Percentiles rank a stretch among this genome's conserved stretches.
phyloP scores from a whole-genome alignment of 2,329 filamentous ascomycete species.

The Trichoderma sp. region DNA sequence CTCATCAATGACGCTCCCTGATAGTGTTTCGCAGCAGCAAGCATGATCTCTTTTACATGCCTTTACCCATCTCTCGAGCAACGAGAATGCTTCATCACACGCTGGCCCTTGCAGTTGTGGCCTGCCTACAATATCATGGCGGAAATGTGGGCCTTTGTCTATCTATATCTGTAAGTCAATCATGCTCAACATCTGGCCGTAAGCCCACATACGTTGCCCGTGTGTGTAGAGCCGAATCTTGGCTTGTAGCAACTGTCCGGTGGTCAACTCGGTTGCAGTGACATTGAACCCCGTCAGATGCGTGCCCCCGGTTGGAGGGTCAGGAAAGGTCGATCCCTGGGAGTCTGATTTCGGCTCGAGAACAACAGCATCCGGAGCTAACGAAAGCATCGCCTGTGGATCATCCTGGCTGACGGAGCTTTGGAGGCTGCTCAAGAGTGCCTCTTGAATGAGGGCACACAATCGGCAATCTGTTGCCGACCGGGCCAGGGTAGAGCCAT shows the following conservation, averaged over 20 bases:
- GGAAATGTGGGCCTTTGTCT: neutral
- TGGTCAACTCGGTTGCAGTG: neutral
- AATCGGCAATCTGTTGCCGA: constrained; percentile 16
- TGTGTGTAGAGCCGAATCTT: constrained; percentile 19
- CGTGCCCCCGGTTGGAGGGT: constrained; percentile 11
- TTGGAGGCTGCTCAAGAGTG: neutral
- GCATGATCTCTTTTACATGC: constrained; percentile 16
- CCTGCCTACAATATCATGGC: constrained; percentile 20
- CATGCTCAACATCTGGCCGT: neutral
- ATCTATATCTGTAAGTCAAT: neutral
- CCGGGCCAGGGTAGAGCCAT: constrained; percentile 5
- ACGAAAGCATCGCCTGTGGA: neutral
- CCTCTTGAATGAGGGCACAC: constrained; percentile 11
- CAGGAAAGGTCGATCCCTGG: constrained; percentile 17
- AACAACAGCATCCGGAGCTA: constrained; percentile 3
- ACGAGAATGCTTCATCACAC: constrained; percentile 6
- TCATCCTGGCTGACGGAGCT: neutral
- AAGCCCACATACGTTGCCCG: constrained; percentile 3
- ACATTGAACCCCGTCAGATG: constrained; percentile 20
- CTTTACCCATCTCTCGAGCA: constrained; percentile 13
- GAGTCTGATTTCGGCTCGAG: constrained; percentile 18
- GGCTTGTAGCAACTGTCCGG: neutral
- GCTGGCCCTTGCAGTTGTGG: constrained; percentile 3
- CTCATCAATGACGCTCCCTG: constrained; percentile 10
- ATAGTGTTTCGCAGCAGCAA: constrained; percentile 12